A percentile compares a stretch with the other conserved stretches of the same genome.
These are phyloP conservation scores for Euphorbia schlechtendalii DNA, from an alignment of 441 rosid genomes.

Conservation along the genomic window DNA sequence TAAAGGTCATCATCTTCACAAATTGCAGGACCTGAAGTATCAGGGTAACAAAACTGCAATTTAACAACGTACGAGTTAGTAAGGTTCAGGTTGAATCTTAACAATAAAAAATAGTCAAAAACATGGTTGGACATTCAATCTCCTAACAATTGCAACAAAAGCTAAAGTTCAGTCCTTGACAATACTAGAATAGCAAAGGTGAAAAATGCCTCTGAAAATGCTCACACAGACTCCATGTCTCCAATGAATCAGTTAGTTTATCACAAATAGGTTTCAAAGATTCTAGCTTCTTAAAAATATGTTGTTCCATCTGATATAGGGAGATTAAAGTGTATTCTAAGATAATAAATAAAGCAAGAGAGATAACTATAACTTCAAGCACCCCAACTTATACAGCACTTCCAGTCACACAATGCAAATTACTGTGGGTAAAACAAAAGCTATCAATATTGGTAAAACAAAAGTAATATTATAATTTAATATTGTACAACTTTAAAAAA, in stretches of 20 bases:
- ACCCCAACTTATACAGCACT: background rate
- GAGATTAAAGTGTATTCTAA: background rate
- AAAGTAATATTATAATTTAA: background rate
- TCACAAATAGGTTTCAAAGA: background rate
- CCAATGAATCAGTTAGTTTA: too few species aligned
- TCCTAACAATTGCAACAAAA: background rate
- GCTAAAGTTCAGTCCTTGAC: background rate
- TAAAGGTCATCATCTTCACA: constrained; percentile 64
- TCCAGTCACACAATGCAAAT: background rate
- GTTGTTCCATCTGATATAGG: background rate
- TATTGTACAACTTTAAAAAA: background rate
- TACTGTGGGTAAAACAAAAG: background rate
- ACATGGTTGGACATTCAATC: background rate
- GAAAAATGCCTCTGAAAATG: background rate
- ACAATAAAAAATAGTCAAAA: background rate
- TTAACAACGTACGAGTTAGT: constrained; percentile 10
- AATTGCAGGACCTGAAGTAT: constrained; percentile 35
- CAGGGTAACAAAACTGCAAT: constrained; percentile 46
- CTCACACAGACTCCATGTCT: background rate
- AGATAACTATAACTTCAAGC: background rate
- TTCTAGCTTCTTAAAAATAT: background rate
- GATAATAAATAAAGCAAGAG: background rate
- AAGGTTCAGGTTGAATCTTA: constrained; percentile 11
- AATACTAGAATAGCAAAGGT: background rate
- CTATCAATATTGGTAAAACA: background rate